Percentiles rank a stretch among this genome's conserved stretches.
phyloP scores from a whole-genome alignment of 2,329 filamentous ascomycete genomes.

The Colletotrichum liaoningense region DNA sequence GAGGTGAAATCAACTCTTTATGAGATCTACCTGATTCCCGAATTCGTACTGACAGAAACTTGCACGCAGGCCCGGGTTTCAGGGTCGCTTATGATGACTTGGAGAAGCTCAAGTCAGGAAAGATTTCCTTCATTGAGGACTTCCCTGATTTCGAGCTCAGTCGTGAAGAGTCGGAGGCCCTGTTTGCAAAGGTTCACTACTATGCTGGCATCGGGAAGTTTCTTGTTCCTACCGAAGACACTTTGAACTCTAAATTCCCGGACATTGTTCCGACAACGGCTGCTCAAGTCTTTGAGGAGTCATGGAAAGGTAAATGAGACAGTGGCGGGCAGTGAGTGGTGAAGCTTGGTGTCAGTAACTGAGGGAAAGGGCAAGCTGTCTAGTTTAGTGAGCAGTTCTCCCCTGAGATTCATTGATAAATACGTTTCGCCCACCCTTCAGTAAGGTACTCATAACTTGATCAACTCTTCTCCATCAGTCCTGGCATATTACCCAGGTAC shows the following conservation, averaged over 20 bases:
- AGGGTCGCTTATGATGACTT: conserved; percentile 23
- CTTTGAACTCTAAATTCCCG: conserved; percentile 44
- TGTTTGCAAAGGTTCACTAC: conserved; percentile 38
- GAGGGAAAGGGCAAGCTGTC: not conserved
- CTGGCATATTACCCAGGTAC: not conserved
- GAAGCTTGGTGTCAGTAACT: not conserved
- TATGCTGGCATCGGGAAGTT: conserved; percentile 36
- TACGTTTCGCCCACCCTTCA: no score
- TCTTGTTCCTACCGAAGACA: conserved; percentile 32
- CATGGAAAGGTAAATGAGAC: conserved; percentile 5
- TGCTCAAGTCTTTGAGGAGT: conserved; percentile 38
- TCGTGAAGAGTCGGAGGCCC: conserved; percentile 35
- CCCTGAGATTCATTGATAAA: no score
- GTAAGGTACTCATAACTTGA: not conserved
- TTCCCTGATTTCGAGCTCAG: conserved; percentile 38
- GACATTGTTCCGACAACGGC: conserved; percentile 40
- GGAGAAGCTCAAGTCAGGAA: conserved; percentile 39
- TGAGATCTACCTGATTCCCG: not conserved
- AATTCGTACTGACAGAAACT: not conserved
- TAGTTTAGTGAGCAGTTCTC: not conserved
- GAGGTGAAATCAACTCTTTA: not conserved
- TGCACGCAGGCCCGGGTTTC: not conserved
- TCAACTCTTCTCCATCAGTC: not conserved
- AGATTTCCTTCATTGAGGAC: conserved; percentile 39
- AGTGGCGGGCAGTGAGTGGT: not conserved